phyloP scores from a whole-genome alignment of 2,329 filamentous ascomycete genomes.

The Mariannaea elegans region DNA sequence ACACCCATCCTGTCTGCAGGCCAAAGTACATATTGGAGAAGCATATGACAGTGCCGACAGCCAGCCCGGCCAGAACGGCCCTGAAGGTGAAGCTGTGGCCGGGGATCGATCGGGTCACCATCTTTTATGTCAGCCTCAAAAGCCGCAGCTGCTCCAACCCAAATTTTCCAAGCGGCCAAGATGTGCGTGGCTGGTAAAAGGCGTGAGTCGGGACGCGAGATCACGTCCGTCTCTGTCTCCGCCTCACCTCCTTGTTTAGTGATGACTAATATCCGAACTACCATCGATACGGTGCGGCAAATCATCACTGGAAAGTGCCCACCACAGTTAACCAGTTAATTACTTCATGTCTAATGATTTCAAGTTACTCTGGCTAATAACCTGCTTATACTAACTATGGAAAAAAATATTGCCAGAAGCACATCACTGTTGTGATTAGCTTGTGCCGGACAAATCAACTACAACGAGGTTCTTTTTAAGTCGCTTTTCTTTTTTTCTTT shows the following conservation, averaged over 20 bases:
- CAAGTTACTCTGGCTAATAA: too few species aligned
- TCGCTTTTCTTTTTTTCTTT: too few species aligned
- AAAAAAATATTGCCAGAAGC: too few species aligned
- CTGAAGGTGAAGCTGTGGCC: slow-evolving; percentile 84
- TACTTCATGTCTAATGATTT: too few species aligned
- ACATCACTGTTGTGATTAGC: too few species aligned
- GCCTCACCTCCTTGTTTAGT: neutral
- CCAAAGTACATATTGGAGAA: slow-evolving; percentile 99
- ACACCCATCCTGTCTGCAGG: slow-evolving; percentile 79
- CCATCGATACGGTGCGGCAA: too few species aligned
- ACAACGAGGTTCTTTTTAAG: too few species aligned
- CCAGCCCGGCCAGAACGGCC: slow-evolving; percentile 79
- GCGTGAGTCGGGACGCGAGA: neutral
- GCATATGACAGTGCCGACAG: slow-evolving; percentile 89
- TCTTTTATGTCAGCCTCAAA: slow-evolving; percentile 10
- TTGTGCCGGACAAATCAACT: too few species aligned
- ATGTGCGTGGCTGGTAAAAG: neutral
- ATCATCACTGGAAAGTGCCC: too few species aligned
- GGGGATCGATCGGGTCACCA: slow-evolving; percentile 41
- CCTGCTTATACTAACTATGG: too few species aligned
- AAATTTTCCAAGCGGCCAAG: neutral
- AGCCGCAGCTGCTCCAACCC: neutral
- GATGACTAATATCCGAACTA: slow-evolving; percentile 9
- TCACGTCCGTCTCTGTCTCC: neutral
- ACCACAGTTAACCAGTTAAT: too few species aligned